A percentile compares a stretch with the other conserved stretches of the same genome.
Evolutionary conservation across 2,329 filamentous ascomycete species (phyloP).

Genomic region (Nemania sp.): DNA sequence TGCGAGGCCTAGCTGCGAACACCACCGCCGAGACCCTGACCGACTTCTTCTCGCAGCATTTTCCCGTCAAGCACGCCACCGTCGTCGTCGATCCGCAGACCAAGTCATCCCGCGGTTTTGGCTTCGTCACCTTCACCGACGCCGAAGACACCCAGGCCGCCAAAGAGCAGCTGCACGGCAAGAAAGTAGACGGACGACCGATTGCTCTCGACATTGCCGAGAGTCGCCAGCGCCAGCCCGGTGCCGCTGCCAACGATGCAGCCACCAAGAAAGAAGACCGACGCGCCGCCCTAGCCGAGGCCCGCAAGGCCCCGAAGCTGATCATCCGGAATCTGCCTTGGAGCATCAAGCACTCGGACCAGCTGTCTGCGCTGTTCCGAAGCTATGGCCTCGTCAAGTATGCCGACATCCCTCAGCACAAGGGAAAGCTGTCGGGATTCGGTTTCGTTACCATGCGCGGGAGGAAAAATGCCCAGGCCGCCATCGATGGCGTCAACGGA

Average conservation of each 20-base stretch:
- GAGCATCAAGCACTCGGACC: constrained; percentile 86
- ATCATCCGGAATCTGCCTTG: constrained; percentile 95
- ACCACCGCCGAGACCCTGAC: constrained; percentile 83
- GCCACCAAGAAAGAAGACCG: constrained; percentile 58
- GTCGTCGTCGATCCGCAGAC: constrained; percentile 85
- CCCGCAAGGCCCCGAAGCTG: constrained; percentile 68
- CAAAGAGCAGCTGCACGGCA: constrained; percentile 77
- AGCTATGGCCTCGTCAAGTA: constrained; percentile 92
- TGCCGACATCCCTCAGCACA: constrained; percentile 79
- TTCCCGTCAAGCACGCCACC: constrained; percentile 93
- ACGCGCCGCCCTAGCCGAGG: constrained; percentile 62
- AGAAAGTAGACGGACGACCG: constrained; percentile 75
- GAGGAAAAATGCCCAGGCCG: constrained; percentile 87
- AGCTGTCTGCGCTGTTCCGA: constrained; percentile 77
- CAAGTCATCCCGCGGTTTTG: constrained; percentile 87
- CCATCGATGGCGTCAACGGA: constrained; percentile 82
- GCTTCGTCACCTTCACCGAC: constrained; percentile 96
- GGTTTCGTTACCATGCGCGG: constrained; percentile 90
- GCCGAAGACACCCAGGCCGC: constrained; percentile 85
- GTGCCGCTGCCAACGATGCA: constrained; percentile 47
- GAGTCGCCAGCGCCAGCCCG: constrained; percentile 67
- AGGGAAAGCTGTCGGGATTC: constrained; percentile 79
- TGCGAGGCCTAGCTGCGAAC: constrained; percentile 78
- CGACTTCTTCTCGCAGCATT: constrained; percentile 90
- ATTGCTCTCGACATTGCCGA: constrained; percentile 88